Evolutionary conservation across 2,329 filamentous ascomycete genomes (phyloP).

Genomic region (Aspergillus phoenicis): DNA sequence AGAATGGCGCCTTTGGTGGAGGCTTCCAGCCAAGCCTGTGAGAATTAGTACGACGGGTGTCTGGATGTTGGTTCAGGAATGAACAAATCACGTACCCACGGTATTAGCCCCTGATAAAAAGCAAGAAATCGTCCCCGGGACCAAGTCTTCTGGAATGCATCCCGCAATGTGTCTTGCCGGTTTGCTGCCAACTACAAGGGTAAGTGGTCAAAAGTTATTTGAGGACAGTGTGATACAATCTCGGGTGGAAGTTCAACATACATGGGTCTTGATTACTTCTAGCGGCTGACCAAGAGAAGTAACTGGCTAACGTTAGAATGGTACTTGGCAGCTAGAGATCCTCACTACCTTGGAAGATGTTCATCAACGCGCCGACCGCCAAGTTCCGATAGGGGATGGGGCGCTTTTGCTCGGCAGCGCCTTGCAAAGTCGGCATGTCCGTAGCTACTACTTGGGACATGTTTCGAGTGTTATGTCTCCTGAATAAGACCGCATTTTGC

Average conservation of each 20-base stretch:
- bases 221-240: too few relatives aligned
- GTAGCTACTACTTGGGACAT: neutral
- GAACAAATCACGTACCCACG: neutral
- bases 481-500: too few relatives aligned
- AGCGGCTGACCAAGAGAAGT: constrained; percentile 5
- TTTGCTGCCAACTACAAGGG: constrained; percentile 1
- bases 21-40: constrained; percentile 87
- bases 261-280: constrained; percentile 12
- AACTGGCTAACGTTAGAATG: neutral
- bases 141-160: constrained; percentile 8
- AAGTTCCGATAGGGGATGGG: constrained; percentile 10
- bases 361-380: constrained; percentile 9
- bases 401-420: constrained; percentile 1
- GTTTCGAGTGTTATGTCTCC: neutral
- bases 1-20: constrained; percentile 97
- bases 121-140: neutral
- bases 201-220: neutral
- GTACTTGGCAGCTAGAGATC: neutral
- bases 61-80: too few relatives aligned
- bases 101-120: constrained; percentile 12
- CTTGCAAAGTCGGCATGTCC: neutral
- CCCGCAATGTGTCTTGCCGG: constrained; percentile 1
- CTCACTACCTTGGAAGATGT: constrained; percentile 7
- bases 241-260: neutral
- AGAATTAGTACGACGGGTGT: neutral